Evolutionary conservation across 2,329 filamentous ascomycete species (phyloP).

Genomic region (Curvularia sp.): DNA sequence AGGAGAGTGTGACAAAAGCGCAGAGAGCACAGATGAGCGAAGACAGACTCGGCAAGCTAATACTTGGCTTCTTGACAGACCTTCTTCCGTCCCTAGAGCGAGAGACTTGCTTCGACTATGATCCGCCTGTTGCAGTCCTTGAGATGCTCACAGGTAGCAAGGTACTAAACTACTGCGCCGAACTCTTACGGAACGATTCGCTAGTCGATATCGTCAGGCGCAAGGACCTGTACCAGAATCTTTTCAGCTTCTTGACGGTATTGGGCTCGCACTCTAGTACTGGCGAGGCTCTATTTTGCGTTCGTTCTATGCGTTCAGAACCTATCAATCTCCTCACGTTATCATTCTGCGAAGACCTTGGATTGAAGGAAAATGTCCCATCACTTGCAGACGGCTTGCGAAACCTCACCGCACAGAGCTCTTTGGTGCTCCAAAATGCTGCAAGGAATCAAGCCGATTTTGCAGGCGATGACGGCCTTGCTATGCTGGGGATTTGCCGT

Average conservation of each 20-base stretch:
- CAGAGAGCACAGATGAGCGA: conserved; percentile 18
- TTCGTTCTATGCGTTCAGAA: conserved; percentile 45
- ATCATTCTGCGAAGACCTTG: conserved; percentile 32
- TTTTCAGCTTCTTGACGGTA: conserved; percentile 52
- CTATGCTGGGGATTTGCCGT: conserved; percentile 46
- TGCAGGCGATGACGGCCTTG: conserved; percentile 31
- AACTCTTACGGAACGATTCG: conserved; percentile 53
- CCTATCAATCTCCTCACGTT: conserved; percentile 48
- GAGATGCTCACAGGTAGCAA: conserved; percentile 49
- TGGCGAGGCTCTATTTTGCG: conserved; percentile 39
- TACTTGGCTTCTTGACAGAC: conserved; percentile 29
- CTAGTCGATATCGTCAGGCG: conserved; percentile 48
- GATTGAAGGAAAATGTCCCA: conserved; percentile 19
- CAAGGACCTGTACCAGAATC: conserved; percentile 46
- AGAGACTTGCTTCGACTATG: conserved; percentile 35
- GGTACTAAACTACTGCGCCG: conserved; percentile 48
- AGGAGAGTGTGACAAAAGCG: conserved; percentile 14
- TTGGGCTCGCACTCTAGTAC: conserved; percentile 44
- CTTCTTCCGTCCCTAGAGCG: conserved; percentile 35
- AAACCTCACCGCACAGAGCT: conserved; percentile 36
- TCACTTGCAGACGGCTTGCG: conserved; percentile 37
- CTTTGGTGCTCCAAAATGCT: conserved; percentile 30
- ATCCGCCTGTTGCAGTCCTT: conserved; percentile 38
- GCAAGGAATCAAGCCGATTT: conserved; percentile 27
- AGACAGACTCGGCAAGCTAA: conserved; percentile 19